Evolutionary conservation across 1,139 yeast species (phyloP), one percentile per base, ranked within the genome.

Genomic region (Nematodospora anomalae): DNA sequence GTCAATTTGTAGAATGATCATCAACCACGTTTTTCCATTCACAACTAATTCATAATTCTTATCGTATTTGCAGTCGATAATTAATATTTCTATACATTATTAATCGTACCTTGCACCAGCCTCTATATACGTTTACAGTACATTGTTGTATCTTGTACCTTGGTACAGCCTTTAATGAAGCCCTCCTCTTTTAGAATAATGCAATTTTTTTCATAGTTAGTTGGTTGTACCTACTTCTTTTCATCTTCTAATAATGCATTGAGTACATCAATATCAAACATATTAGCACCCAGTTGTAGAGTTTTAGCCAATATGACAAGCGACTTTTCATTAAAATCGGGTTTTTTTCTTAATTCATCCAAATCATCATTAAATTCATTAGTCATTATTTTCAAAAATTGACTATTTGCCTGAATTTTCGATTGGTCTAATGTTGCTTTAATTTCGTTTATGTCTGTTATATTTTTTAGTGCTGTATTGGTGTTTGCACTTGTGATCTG

Each of bases 191-290:
- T n/a, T n/a, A n/a, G n/a, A n/a, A n/a, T n/a, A n/a, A n/a, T n/a
- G n/a, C n/a, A n/a, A n/a, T n/a, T n/a, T n/a, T n/a, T n/a, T n/a
- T n/a, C n/a, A n/a, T n/a, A n/a, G n/a, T n/a, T n/a, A n/a, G n/a
- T n/a, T n/a, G n/a, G n/a, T n/a, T n/a, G n/a, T n/a, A n/a, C n/a
- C 8, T 18, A 18, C 8, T 14, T 21, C 13, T 22, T 33, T 28
- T 25, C 32, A 13, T 37, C 38, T 30, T 36, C 44, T 30, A 64
- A 55, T 20, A 71, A 50, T 5, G 75, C 72, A 41, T 62, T 69
- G 46, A 81, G 60, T 10, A 80, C 71, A 26, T 79, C 84, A 30
- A 73, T 71, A 53, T 80, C 87, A 58, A 82, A 83, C 64, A 83
- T 72, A 46, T 80, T 77, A 6, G 77, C 69, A 10, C 87, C 85